A percentile compares a stretch with the other conserved stretches of the same genome.
Evolutionary conservation across 495 filamentous ascomycete genomes (phyloP).

Genomic region (Penicillium herquei): DNA sequence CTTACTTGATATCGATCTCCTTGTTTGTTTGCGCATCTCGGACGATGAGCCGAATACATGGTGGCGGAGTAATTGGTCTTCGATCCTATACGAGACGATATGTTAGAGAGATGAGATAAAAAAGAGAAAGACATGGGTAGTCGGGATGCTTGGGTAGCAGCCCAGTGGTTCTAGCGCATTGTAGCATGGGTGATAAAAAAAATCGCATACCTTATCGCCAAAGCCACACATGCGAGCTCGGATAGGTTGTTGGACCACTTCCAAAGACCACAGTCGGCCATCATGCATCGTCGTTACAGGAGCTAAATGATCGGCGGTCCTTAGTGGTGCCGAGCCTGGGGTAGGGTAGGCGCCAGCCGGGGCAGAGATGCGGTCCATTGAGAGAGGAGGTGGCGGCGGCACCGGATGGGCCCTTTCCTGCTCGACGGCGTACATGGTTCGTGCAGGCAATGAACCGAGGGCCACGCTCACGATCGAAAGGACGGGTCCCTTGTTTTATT

Average conservation of each 20-base stretch:
- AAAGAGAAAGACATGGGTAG: not conserved
- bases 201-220: constrained; percentile 79
- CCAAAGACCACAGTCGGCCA: constrained; percentile 61
- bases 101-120: constrained; percentile 17
- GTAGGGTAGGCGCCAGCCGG: constrained; percentile 43
- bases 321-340: constrained; percentile 32
- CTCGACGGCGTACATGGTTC: constrained; percentile 46
- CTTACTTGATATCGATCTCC: constrained; percentile 84
- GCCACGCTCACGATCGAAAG: constrained; percentile 10
- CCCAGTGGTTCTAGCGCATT: too few relatives aligned
- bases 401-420: constrained; percentile 42
- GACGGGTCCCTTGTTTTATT: constrained; percentile 17
- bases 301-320: constrained; percentile 35
- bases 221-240: constrained; percentile 98
- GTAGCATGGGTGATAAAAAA: not conserved
- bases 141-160: too few relatives aligned
- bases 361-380: constrained; percentile 49
- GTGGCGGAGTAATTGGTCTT: constrained; percentile 92
- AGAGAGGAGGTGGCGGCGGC: constrained; percentile 40
- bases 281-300: constrained; percentile 42
- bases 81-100: constrained; percentile 68
- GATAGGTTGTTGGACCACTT: constrained; percentile 88
- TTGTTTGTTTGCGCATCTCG: constrained; percentile 76
- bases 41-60: constrained; percentile 83
- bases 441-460: constrained; percentile 27